Evolutionary conservation across 495 filamentous ascomycete genomes (phyloP).

Genomic region (Podospora sp.): DNA sequence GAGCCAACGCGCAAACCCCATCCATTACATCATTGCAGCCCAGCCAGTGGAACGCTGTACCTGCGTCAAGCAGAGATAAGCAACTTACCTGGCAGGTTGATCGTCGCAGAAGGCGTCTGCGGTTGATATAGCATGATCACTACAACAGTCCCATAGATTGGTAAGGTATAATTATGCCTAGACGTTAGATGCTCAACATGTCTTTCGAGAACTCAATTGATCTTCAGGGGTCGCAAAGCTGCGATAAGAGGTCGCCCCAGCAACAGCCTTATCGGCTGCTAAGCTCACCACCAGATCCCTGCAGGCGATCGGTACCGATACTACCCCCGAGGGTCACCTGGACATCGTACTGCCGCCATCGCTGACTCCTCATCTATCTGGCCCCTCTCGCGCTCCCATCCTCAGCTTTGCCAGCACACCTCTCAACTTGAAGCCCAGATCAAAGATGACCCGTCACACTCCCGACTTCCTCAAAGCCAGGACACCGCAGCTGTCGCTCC

Average conservation of each 20-base stretch:
- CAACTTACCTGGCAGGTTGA: neutral
- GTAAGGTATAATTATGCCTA: too few relatives aligned
- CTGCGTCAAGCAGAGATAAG: neutral
- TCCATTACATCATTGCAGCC: constrained; percentile 4
- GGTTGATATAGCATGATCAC: neutral
- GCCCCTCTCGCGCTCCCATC: neutral
- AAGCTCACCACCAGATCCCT: neutral
- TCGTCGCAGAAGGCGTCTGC: too few relatives aligned
- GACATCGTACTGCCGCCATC: neutral
- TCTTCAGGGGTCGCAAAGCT: neutral
- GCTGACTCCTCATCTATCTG: neutral
- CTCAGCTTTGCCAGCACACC: neutral
- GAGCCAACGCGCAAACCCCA: neutral
- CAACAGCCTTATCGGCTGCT: constrained; percentile 10
- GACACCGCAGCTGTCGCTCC: constrained; percentile 45
- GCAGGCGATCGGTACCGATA: constrained; percentile 8
- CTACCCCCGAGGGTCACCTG: constrained; percentile 12
- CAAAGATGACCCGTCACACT: constrained; percentile 44
- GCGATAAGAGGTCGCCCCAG: constrained; percentile 4
- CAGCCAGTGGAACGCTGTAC: neutral
- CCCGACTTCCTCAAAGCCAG: constrained; percentile 45
- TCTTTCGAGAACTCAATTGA: neutral
- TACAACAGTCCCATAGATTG: neutral
- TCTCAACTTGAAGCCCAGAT: neutral
- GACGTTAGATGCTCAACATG: neutral